These are phyloP conservation scores for Leucaena leucocephala DNA, from an alignment of 306 rosid species.

Conservation along the genomic window DNA sequence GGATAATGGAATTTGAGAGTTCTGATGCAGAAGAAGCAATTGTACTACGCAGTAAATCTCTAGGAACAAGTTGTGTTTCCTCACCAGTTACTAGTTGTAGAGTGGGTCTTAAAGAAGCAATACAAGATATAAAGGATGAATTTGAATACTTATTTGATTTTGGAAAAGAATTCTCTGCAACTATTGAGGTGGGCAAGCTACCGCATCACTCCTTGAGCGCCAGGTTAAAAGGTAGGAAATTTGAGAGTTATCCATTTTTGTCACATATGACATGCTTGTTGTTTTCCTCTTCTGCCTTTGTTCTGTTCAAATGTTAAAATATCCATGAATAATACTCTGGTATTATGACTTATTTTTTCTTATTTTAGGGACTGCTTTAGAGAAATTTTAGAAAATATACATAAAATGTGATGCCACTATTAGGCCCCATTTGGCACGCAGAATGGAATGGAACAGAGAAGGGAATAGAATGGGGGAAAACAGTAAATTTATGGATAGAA, in stretches of 20 bases:
- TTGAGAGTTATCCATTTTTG: background rate
- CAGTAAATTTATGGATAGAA: background rate
- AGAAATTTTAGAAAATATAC: background rate
- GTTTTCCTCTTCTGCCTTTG: background rate
- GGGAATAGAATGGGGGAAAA: background rate
- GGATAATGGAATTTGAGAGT: background rate
- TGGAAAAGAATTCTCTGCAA: constrained; percentile 36
- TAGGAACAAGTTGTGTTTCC: constrained; percentile 22
- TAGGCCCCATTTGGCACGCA: background rate
- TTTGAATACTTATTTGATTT: constrained; percentile 26
- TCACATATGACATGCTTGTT: background rate
- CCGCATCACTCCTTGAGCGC: constrained; percentile 30
- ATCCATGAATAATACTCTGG: background rate
- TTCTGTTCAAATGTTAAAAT: constrained; percentile 2
- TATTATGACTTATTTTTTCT: background rate
- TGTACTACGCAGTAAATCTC: constrained; percentile 11
- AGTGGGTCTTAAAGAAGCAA: constrained; percentile 42
- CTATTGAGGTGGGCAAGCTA: constrained; percentile 36
- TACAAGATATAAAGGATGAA: constrained; percentile 36
- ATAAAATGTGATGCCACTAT: background rate
- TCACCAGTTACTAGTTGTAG: constrained; percentile 20
- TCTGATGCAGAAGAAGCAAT: constrained; percentile 17
- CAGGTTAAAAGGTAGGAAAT: constrained; percentile 40
- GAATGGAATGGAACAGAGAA: background rate
- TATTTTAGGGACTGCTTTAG: background rate